Percentiles rank a stretch among this genome's conserved stretches.
These are phyloP conservation scores for Malassezia cuniculi DNA, from an alignment of 1,284 basidiomycete genomes.

Conservation along the genomic window DNA sequence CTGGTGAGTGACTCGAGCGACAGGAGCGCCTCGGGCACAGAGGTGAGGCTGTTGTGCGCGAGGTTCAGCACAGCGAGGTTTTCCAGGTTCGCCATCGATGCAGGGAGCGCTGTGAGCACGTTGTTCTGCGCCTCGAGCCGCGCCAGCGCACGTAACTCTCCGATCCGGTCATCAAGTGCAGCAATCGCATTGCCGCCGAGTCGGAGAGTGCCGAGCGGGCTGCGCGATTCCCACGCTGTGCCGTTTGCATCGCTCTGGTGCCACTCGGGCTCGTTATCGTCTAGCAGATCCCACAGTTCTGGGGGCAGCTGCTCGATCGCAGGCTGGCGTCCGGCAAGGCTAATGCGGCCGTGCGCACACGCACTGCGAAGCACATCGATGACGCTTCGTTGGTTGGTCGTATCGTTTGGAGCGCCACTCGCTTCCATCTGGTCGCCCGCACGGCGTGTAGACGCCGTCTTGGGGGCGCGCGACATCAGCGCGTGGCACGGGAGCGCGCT, in stretches of 20 bases:
- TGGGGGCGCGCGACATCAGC: conserved; percentile 10
- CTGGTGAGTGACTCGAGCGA: conserved; percentile 24
- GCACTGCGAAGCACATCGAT: conserved; percentile 1
- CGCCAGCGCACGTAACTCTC: conserved; percentile 21
- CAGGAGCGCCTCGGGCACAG: conserved; percentile 22
- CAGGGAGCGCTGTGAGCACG: conserved; percentile 20
- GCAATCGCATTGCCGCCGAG: conserved; percentile 25
- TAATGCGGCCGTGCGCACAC: conserved; percentile 1
- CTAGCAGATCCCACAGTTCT: not conserved
- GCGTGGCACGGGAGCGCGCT: too few species aligned
- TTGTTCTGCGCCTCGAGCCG: conserved; percentile 35
- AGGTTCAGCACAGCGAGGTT: conserved; percentile 28
- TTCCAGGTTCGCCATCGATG: conserved; percentile 19
- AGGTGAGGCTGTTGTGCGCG: conserved; percentile 24
- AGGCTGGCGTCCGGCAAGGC: conserved; percentile 1
- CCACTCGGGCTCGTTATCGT: conserved; percentile 6
- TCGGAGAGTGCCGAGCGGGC: conserved; percentile 22
- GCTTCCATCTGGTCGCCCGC: not conserved
- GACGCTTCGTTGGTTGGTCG: too few species aligned
- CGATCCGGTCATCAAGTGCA: conserved; percentile 21
- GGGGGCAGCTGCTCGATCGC: not conserved
- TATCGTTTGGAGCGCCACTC: too few species aligned
- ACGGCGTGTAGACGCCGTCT: not conserved
- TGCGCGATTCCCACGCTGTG: conserved; percentile 28
- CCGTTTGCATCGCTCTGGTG: not conserved